Conservation (phyloP, 352 stramenopile species). For the Globisporangium carolinianum region DNA sequence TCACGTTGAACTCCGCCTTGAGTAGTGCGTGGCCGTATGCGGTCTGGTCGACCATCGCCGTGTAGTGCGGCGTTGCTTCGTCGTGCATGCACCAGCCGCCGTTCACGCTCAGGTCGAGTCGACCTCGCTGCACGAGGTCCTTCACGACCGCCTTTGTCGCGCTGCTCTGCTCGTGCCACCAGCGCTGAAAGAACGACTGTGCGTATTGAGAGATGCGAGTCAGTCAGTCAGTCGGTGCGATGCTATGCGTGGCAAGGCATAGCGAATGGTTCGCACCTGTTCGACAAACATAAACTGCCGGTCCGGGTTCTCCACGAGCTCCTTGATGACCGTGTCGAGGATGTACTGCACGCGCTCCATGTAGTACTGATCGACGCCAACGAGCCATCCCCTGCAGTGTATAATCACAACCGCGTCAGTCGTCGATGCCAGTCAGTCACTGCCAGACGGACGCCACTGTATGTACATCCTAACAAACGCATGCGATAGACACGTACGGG, state of each 20-base stretch:
- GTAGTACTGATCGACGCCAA: slow-evolving; percentile 98
- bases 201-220: neutral
- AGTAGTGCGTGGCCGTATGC: slow-evolving; percentile 95
- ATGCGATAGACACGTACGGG: slow-evolving; percentile 27
- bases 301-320: slow-evolving; percentile 85
- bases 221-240: neutral
- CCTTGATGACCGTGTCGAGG: slow-evolving; percentile 87
- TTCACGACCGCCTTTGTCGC: slow-evolving; percentile 69
- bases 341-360: slow-evolving; percentile 92
- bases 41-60: slow-evolving; percentile 98
- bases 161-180: slow-evolving; percentile 90
- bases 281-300: slow-evolving; percentile 95
- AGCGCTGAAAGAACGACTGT: slow-evolving; percentile 93
- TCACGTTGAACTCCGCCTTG: slow-evolving; percentile 89
- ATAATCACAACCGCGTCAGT: neutral
- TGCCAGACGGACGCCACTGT: neutral
- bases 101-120: slow-evolving; percentile 92
- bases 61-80: slow-evolving; percentile 94
- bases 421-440: neutral
- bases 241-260: neutral
- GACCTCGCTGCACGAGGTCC: slow-evolving; percentile 86
- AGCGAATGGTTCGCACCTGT: slow-evolving; percentile 22
- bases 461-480: neutral
- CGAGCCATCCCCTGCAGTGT: slow-evolving; percentile 84
- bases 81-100: slow-evolving; percentile 99